Evolutionary conservation across 169 alveolate species (phyloP).

Genomic region (Eimeria maxima): DNA sequence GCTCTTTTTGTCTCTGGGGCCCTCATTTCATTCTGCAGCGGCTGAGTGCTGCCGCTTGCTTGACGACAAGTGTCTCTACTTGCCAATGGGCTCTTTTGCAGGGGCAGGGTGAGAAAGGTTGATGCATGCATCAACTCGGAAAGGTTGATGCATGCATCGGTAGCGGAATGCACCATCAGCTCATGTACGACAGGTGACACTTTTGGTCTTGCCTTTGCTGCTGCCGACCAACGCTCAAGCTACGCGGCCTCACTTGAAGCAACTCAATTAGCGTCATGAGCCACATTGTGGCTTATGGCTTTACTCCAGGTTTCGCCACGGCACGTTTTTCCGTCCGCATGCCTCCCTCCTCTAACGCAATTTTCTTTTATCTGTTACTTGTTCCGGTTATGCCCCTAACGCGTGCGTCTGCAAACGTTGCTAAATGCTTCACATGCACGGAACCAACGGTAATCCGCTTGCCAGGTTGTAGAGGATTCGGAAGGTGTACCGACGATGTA

Average conservation of each 20-base stretch:
- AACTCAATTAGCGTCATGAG: background rate
- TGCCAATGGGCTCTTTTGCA: constrained; percentile 66
- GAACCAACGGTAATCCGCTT: background rate
- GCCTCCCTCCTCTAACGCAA: background rate
- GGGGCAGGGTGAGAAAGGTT: constrained; percentile 3
- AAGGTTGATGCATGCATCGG: background rate
- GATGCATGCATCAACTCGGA: background rate
- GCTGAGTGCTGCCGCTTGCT: constrained; percentile 70
- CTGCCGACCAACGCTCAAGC: constrained; percentile 19
- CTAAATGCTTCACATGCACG: background rate
- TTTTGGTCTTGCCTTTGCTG: background rate
- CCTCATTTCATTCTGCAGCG: constrained; percentile 58
- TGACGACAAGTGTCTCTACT: constrained; percentile 75
- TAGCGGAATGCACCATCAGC: background rate
- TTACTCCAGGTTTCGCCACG: background rate
- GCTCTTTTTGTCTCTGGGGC: constrained; percentile 76
- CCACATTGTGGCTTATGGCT: background rate
- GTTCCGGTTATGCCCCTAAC: background rate
- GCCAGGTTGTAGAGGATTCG: background rate
- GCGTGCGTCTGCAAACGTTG: background rate
- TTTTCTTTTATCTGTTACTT: background rate
- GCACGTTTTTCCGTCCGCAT: background rate
- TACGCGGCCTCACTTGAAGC: background rate
- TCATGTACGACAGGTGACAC: background rate
- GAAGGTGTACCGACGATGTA: background rate